Conservation (phyloP, 345 rosid genomes). For the Dovyalis caffra region DNA sequence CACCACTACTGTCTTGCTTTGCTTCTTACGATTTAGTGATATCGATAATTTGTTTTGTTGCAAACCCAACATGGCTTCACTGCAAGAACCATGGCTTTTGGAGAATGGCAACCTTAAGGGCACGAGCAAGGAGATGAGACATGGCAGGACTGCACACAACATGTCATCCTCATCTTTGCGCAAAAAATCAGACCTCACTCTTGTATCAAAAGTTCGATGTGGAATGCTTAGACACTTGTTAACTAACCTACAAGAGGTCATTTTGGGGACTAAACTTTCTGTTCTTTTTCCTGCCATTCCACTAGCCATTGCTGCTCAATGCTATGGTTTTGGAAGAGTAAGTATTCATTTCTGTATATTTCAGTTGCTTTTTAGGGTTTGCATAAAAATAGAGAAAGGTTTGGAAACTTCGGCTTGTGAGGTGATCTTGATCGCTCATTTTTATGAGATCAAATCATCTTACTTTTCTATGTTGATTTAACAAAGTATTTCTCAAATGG, state of each 20-base stretch:
- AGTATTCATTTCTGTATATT: not conserved
- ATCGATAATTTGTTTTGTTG: not conserved
- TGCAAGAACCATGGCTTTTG: slow-evolving; percentile 41
- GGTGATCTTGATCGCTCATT: not conserved
- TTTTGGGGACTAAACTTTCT: slow-evolving; percentile 79
- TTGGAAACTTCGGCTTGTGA: not conserved
- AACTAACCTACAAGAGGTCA: slow-evolving; percentile 76
- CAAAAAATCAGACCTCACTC: slow-evolving; percentile 65
- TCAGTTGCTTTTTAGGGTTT: not conserved
- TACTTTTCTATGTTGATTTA: not conserved
- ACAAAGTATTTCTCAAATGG: not conserved
- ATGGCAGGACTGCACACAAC: slow-evolving; percentile 77
- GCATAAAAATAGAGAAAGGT: not conserved
- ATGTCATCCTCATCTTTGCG: slow-evolving; percentile 80
- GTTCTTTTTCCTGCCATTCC: slow-evolving; percentile 80
- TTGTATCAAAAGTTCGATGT: slow-evolving; percentile 56
- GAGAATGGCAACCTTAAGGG: slow-evolving; percentile 65
- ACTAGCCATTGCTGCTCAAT: slow-evolving; percentile 59
- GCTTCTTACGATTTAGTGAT: no score
- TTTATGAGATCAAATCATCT: not conserved
- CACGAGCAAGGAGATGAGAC: slow-evolving; percentile 53
- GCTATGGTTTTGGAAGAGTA: slow-evolving; percentile 57
- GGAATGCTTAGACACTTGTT: slow-evolving; percentile 43
- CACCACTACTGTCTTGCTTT: no score
- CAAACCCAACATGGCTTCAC: slow-evolving; percentile 24